Evolutionary conservation across 139 green algal genomes (phyloP).

Genomic region (Mesotaenium endlicherianum): DNA sequence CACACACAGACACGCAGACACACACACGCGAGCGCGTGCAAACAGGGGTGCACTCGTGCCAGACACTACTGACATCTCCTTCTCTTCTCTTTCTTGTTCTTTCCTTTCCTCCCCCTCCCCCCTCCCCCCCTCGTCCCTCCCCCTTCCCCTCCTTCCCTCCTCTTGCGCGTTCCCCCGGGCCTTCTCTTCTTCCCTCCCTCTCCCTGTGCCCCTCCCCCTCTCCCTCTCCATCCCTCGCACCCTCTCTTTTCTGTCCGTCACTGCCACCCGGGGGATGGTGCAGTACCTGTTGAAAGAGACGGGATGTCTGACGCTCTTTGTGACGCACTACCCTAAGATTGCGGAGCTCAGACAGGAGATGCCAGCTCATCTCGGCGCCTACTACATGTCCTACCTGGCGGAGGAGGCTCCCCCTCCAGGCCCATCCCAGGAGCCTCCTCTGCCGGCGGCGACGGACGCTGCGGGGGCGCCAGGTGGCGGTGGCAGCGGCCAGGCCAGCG

Average conservation of each 20-base stretch:
- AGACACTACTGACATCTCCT: too few species aligned
- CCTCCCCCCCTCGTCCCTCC: neutral
- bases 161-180: too few species aligned
- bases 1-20: too few species aligned
- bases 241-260: neutral
- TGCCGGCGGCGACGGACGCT: neutral
- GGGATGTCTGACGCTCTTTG: conserved; percentile 67
- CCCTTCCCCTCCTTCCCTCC: too few species aligned
- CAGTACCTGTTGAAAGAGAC: conserved; percentile 35
- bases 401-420: neutral
- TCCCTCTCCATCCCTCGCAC: neutral
- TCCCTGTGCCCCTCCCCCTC: neutral
- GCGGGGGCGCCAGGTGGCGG: neutral
- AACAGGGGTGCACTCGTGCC: too few species aligned
- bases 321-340: conserved; percentile 73
- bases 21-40: too few species aligned
- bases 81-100: too few species aligned
- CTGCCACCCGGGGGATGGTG: neutral
- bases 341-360: conserved; percentile 21
- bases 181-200: neutral
- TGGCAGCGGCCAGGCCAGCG: neutral
- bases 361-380: conserved; percentile 16
- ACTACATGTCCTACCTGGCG: conserved; percentile 45
- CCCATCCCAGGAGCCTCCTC: neutral
- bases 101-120: too few species aligned